These are phyloP conservation scores for Xylaria palmicola DNA, from an alignment of 495 filamentous ascomycete species.

Conservation along the genomic window DNA sequence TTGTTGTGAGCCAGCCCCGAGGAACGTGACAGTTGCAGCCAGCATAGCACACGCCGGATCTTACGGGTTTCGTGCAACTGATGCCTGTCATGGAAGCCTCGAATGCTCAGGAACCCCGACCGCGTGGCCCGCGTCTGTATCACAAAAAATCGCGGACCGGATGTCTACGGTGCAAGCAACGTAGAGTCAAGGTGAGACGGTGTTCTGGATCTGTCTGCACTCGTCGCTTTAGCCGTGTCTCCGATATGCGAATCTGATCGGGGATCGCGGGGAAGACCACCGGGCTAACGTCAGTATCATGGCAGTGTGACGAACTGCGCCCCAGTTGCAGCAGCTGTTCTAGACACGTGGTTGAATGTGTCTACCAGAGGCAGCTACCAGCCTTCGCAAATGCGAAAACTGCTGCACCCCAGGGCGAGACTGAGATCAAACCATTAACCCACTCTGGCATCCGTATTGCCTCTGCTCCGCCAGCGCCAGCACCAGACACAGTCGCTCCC, in stretches of 20 bases:
- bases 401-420: not conserved
- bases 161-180: constrained; percentile 36
- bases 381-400: not conserved
- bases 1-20: not conserved
- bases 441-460: not conserved
- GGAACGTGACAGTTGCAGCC: constrained; percentile 7
- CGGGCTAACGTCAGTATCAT: constrained; percentile 19
- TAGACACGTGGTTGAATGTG: constrained; percentile 37
- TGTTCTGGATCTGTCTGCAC: not conserved
- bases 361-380: constrained; percentile 24
- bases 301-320: constrained; percentile 40
- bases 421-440: not conserved
- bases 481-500: not conserved
- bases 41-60: constrained; percentile 7
- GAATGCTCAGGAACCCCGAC: constrained; percentile 19
- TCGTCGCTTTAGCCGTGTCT: not conserved
- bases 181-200: constrained; percentile 36
- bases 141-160: constrained; percentile 38
- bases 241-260: not conserved
- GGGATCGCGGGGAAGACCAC: not conserved
- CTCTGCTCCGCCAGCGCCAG: not conserved
- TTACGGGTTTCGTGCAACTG: constrained; percentile 10
- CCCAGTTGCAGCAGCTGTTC: constrained; percentile 40
- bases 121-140: constrained; percentile 32
- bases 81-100: constrained; percentile 5